Conservation (phyloP, 73 alveolate species). For the Tetrahymena thermophila region DNA sequence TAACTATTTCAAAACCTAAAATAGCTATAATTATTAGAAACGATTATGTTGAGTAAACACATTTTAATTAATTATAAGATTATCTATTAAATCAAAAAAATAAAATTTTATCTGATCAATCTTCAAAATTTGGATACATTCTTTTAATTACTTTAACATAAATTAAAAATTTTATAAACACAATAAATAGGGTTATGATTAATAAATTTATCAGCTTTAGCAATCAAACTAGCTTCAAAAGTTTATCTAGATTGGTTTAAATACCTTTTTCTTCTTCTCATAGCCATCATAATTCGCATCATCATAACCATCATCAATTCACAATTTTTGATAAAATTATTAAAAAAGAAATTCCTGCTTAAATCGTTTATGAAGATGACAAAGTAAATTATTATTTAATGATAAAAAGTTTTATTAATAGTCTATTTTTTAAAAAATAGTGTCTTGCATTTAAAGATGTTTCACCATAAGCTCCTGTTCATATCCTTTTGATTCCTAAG, state of each 20-base stretch:
- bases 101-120: not conserved
- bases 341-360: not conserved
- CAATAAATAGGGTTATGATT: not conserved
- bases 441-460: constrained; percentile 88
- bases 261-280: not conserved
- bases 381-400: not conserved
- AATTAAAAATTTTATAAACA: not conserved
- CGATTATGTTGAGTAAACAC: not conserved
- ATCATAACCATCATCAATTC: not conserved
- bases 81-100: too few species aligned
- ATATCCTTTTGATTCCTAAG: constrained; percentile 87
- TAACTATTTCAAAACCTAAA: too few species aligned
- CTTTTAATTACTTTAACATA: not conserved
- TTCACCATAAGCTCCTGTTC: constrained; percentile 78
- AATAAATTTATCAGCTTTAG: not conserved
- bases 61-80: too few species aligned
- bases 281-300: not conserved
- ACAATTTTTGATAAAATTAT: constrained; percentile 17
- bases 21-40: not conserved
- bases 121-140: not conserved
- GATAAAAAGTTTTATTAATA: not conserved
- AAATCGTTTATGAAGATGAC: constrained; percentile 23
- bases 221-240: not conserved
- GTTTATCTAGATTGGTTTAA: not conserved
- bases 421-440: not conserved